Percentiles rank a stretch among this genome's conserved stretches.
phyloP scores from a whole-genome alignment of 225 moss, liverwort and hornwort species.

The Marchantia paleacea region DNA sequence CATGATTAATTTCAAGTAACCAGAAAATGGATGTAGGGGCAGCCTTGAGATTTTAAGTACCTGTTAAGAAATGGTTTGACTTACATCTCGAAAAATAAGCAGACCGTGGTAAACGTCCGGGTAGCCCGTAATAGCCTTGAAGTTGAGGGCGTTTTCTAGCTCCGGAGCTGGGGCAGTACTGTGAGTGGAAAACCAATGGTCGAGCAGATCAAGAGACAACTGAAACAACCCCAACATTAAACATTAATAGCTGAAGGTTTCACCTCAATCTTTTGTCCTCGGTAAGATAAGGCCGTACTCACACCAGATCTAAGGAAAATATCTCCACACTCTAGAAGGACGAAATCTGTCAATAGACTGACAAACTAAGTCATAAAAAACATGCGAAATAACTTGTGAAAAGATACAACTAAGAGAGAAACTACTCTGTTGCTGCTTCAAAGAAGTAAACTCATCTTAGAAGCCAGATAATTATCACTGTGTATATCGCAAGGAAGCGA shows the following conservation, averaged over 20 bases:
- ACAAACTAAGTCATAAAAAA: background rate
- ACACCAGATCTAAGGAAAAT: background rate
- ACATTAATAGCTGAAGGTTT: background rate
- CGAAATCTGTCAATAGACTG: background rate
- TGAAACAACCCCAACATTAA: slow-evolving; percentile 32
- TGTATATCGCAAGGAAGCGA: too few species aligned
- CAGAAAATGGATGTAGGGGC: background rate
- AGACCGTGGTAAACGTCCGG: slow-evolving; percentile 57
- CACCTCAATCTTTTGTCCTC: background rate
- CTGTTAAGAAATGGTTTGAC: background rate
- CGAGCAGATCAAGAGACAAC: slow-evolving; percentile 77
- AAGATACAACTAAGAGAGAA: background rate
- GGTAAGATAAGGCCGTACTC: background rate
- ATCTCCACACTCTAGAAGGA: background rate
- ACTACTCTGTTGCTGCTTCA: background rate
- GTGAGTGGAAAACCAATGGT: slow-evolving; percentile 69
- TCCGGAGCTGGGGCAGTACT: slow-evolving; percentile 34
- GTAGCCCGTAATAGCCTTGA: slow-evolving; percentile 67
- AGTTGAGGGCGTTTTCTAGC: slow-evolving; percentile 52
- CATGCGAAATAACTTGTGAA: background rate
- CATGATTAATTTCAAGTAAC: background rate
- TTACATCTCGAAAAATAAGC: slow-evolving; percentile 43
- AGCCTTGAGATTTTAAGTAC: too few species aligned
- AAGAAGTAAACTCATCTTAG: background rate
- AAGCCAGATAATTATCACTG: too few species aligned